Conservation (phyloP, 2,329 filamentous ascomycete genomes). For the Stagonosporopsis chrysanthemi region DNA sequence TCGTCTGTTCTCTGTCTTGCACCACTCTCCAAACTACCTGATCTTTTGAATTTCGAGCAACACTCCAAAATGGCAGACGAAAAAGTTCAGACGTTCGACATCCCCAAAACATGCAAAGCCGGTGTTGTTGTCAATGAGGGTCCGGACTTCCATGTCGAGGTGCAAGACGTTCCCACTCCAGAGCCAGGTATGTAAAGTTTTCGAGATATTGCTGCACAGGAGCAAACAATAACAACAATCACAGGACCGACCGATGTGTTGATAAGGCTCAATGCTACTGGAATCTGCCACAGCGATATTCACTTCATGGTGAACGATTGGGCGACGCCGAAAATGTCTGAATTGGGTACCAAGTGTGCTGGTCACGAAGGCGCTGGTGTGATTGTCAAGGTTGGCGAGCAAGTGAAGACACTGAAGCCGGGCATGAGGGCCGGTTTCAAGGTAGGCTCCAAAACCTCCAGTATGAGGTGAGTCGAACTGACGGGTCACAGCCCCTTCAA, state of each 20-base stretch:
- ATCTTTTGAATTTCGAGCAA: background rate
- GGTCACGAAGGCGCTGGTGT: conserved; percentile 66
- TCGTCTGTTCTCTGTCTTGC: background rate
- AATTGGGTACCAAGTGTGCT: conserved; percentile 55
- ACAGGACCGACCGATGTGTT: conserved; percentile 63
- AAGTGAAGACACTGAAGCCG: conserved; percentile 59
- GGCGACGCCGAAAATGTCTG: conserved; percentile 50
- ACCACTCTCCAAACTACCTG: background rate
- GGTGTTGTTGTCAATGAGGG: conserved; percentile 63
- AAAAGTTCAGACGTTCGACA: conserved; percentile 45
- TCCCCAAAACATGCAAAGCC: conserved; percentile 60
- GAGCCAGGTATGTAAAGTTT: conserved; percentile 49
- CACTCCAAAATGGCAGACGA: conserved; percentile 34
- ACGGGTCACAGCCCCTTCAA: conserved; percentile 31
- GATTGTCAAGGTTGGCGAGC: conserved; percentile 63
- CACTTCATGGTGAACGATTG: conserved; percentile 66
- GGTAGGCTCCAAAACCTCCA: conserved; percentile 12
- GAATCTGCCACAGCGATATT: conserved; percentile 65
- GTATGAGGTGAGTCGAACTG: background rate
- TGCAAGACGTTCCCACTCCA: conserved; percentile 58
- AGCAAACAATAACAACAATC: conserved; percentile 7
- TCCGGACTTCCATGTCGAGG: conserved; percentile 57
- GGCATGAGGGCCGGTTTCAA: conserved; percentile 50
- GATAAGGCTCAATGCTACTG: conserved; percentile 65
- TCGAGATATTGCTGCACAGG: background rate